These are phyloP conservation scores for Pluteus cervinus DNA, from an alignment of 768 basidiomycete genomes.

Conservation along the genomic window DNA sequence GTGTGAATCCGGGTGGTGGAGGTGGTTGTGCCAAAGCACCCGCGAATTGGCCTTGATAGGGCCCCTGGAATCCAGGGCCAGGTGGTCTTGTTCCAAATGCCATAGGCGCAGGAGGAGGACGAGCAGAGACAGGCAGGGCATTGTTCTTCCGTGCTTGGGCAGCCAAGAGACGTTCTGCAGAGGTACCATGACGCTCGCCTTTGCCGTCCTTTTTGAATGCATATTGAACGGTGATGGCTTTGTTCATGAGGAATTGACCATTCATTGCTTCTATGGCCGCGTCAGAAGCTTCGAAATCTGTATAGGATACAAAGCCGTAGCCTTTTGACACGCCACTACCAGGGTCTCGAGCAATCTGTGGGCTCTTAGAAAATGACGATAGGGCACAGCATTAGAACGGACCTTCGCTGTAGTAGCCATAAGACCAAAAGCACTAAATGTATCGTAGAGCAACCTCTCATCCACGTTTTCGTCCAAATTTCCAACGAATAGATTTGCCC, in stretches of 20 bases:
- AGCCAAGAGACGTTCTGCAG: slow-evolving; percentile 93
- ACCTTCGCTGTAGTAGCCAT: slow-evolving; percentile 92
- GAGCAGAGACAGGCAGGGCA: slow-evolving; percentile 70
- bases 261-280: slow-evolving; percentile 97
- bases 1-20: slow-evolving; percentile 75
- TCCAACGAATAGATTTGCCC: slow-evolving; percentile 95
- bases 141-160: slow-evolving; percentile 96
- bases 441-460: slow-evolving; percentile 88
- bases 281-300: slow-evolving; percentile 96
- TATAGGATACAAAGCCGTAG: slow-evolving; percentile 96
- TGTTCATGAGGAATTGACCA: slow-evolving; percentile 96
- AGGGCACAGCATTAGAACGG: slow-evolving; percentile 19
- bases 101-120: slow-evolving; percentile 72
- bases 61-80: slow-evolving; percentile 67
- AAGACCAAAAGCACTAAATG: slow-evolving; percentile 91
- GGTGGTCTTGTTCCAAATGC: slow-evolving; percentile 63
- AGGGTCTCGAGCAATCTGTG: slow-evolving; percentile 88
- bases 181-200: slow-evolving; percentile 94
- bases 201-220: slow-evolving; percentile 99
- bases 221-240: slow-evolving; percentile 94
- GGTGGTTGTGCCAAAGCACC: slow-evolving; percentile 79
- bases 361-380: too few species aligned
- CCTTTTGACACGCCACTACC: slow-evolving; percentile 84
- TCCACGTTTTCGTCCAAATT: slow-evolving; percentile 95
- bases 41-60: slow-evolving; percentile 91